Evolutionary conservation across 441 rosid genomes (phyloP).

Genomic region (Arabidopsis hybrid): DNA sequence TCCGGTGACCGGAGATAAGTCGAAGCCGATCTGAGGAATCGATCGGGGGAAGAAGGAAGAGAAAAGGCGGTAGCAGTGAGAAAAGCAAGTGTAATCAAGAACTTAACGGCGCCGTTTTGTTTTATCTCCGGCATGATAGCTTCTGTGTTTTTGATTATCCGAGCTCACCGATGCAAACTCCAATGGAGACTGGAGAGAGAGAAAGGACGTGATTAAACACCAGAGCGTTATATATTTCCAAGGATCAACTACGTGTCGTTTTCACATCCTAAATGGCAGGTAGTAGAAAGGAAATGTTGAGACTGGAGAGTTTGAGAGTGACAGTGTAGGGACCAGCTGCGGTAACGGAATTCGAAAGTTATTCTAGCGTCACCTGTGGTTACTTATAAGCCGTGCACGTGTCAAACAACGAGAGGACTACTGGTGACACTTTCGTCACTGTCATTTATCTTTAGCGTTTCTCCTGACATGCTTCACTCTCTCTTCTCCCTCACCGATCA

Average conservation of each 20-base stretch:
- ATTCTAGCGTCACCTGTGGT: conserved; percentile 32
- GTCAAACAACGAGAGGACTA: not conserved
- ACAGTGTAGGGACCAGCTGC: conserved; percentile 39
- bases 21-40: conserved; percentile 43
- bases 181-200: conserved; percentile 29
- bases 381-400: not conserved
- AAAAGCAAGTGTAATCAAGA: conserved; percentile 33
- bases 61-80: conserved; percentile 34
- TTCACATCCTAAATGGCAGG: not conserved
- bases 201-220: conserved; percentile 4
- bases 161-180: conserved; percentile 25
- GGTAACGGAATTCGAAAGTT: conserved; percentile 34
- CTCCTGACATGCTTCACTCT: conserved; percentile 32
- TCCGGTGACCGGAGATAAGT: conserved; percentile 24
- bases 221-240: not conserved
- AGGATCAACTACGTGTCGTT: conserved; percentile 3
- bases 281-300: conserved; percentile 3
- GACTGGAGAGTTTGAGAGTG: conserved; percentile 31
- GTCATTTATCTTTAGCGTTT: conserved; percentile 10
- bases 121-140: conserved; percentile 24
- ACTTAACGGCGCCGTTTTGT: conserved; percentile 19
- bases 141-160: not conserved
- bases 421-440: conserved; percentile 1
- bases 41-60: conserved; percentile 53
- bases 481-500: conserved; percentile 27